These are phyloP conservation scores for Baeospora myosura DNA, from an alignment of 1,284 basidiomycete genomes.

Conservation along the genomic window DNA sequence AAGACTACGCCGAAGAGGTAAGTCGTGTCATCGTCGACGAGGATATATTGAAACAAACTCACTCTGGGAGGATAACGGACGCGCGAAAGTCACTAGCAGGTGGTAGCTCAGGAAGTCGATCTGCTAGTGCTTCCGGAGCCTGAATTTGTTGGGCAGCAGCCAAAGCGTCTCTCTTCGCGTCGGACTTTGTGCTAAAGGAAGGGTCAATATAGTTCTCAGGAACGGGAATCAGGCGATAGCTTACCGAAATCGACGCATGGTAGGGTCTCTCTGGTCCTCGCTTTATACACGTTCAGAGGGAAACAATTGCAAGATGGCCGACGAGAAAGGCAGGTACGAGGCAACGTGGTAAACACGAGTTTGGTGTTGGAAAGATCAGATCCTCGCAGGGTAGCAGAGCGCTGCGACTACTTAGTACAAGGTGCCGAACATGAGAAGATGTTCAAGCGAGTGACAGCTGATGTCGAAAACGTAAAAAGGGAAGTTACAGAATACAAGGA, in stretches of 20 bases:
- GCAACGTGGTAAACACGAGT: constrained; percentile 75
- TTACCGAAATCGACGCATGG: constrained; percentile 78
- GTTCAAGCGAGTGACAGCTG: constrained; percentile 23
- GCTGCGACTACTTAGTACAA: too few species aligned
- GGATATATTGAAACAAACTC: constrained; percentile 27
- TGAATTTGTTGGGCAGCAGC: constrained; percentile 23
- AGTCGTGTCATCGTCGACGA: constrained; percentile 12
- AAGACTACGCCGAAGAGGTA: constrained; percentile 50
- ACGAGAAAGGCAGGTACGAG: constrained; percentile 36
- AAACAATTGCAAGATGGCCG: constrained; percentile 23
- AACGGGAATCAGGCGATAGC: constrained; percentile 23
- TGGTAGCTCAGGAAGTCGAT: constrained; percentile 49
- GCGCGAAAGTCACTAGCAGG: constrained; percentile 71
- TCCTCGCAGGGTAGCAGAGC: neutral
- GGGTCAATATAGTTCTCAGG: constrained; percentile 17
- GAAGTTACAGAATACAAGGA: neutral
- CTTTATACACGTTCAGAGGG: constrained; percentile 56
- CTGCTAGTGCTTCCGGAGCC: constrained; percentile 13
- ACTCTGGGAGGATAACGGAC: constrained; percentile 77
- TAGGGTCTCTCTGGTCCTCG: constrained; percentile 50
- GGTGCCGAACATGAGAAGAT: too few species aligned
- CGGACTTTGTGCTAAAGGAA: constrained; percentile 54
- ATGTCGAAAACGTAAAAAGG: neutral
- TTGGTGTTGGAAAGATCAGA: constrained; percentile 10
- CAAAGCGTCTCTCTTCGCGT: constrained; percentile 44